These are phyloP conservation scores for Phycomyces nitens DNA, from an alignment of 192 early-diverging fungal genomes.

Conservation along the genomic window DNA sequence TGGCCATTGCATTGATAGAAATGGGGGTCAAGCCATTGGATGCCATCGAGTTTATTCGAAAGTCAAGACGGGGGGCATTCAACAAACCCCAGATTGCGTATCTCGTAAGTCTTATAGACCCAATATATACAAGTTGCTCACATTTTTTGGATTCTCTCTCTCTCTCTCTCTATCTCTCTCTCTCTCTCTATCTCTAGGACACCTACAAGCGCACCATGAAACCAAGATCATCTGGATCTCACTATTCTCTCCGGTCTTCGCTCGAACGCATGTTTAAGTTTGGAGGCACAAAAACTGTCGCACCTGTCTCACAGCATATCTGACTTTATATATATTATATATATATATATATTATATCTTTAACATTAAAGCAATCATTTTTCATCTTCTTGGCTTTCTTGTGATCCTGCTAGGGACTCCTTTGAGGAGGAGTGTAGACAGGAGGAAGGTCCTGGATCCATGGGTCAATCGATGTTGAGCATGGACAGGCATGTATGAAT, in stretches of 20 bases:
- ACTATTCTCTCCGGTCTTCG: conserved; percentile 30
- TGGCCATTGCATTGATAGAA: conserved; percentile 77
- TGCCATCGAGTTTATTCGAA: conserved; percentile 69
- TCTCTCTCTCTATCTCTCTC: neutral
- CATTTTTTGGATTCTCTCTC: no score
- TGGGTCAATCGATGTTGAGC: no score
- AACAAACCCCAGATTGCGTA: conserved; percentile 49
- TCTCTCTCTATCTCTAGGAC: conserved; percentile 11
- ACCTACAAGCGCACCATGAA: conserved; percentile 33
- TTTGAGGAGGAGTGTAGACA: no score
- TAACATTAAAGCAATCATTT: no score
- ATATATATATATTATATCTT: no score
- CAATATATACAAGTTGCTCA: no score
- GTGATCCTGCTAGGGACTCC: no score
- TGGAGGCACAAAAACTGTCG: conserved; percentile 12
- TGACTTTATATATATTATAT: neutral
- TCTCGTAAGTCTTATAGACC: neutral
- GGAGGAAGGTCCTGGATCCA: no score
- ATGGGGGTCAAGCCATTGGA: conserved; percentile 73
- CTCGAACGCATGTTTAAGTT: conserved; percentile 36
- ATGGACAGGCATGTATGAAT: no score
- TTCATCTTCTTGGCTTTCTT: no score
- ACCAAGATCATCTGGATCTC: conserved; percentile 21
- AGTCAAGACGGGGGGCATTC: conserved; percentile 72
- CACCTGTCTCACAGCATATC: conserved; percentile 8